A percentile compares a stretch with the other conserved stretches of the same genome.
Evolutionary conservation across 2,329 filamentous ascomycete genomes (phyloP).

Genomic region (Phaeophleospora eucalypticola): DNA sequence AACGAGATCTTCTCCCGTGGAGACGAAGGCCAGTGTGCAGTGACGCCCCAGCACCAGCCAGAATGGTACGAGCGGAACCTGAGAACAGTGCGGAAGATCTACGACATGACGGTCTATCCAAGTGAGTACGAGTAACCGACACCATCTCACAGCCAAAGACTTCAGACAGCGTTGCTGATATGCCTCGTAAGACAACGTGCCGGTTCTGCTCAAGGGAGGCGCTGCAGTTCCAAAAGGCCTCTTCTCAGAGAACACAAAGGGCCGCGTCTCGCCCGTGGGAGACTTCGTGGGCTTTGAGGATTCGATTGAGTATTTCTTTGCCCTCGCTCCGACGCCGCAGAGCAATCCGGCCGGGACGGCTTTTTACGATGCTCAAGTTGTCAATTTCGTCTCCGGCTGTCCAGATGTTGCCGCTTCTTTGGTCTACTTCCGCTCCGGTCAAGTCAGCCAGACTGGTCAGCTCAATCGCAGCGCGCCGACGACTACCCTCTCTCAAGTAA

Average conservation of each 20-base stretch:
- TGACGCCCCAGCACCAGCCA: neutral
- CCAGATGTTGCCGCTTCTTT: constrained; percentile 20
- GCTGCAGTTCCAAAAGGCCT: constrained; percentile 37
- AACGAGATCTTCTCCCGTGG: neutral
- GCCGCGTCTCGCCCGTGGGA: constrained; percentile 41
- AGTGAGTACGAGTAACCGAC: too few species aligned
- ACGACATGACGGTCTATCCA: constrained; percentile 9
- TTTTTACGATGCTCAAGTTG: constrained; percentile 22
- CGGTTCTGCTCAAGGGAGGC: constrained; percentile 25
- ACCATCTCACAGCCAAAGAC: too few species aligned
- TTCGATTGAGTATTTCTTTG: constrained; percentile 45
- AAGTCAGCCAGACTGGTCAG: constrained; percentile 5
- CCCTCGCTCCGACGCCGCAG: constrained; percentile 35
- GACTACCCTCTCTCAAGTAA: constrained; percentile 16
- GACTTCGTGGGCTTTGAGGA: constrained; percentile 42
- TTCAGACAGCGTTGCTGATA: too few species aligned
- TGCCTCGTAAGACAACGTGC: constrained; percentile 8
- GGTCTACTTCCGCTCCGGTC: constrained; percentile 18
- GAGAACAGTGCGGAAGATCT: constrained; percentile 6
- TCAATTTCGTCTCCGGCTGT: constrained; percentile 21
- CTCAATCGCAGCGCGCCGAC: constrained; percentile 11
- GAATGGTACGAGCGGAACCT: constrained; percentile 7
- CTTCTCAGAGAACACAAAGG: constrained; percentile 37
- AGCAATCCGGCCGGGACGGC: constrained; percentile 21
- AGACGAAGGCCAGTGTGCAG: neutral